A percentile compares a stretch with the other conserved stretches of the same genome.
Evolutionary conservation across 2,329 filamentous ascomycete species (phyloP).

Genomic region (Monilinia fructigena): DNA sequence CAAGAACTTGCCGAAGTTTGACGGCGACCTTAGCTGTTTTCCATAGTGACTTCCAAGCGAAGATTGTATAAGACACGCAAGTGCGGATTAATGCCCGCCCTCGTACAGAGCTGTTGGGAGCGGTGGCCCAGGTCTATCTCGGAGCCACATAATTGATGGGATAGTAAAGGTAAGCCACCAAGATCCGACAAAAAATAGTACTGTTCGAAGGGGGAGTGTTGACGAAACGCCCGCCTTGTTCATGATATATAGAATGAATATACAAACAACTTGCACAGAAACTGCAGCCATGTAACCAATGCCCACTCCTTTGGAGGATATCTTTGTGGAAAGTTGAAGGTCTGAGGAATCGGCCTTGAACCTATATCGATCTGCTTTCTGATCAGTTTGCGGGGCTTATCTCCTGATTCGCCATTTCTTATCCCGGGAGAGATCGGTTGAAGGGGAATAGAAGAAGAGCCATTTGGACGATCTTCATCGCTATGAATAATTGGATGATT

Average conservation of each 20-base stretch:
- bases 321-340: constrained; percentile 78
- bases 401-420: constrained; percentile 13
- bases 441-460: constrained; percentile 26
- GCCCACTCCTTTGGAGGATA: constrained; percentile 88
- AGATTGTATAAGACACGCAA: constrained; percentile 71
- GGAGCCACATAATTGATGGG: constrained; percentile 82
- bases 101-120: constrained; percentile 48
- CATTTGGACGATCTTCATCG: not conserved
- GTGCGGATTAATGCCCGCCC: constrained; percentile 40
- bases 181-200: constrained; percentile 78
- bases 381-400: not conserved
- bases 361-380: not conserved
- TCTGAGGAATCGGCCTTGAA: constrained; percentile 56
- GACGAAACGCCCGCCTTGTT: constrained; percentile 46
- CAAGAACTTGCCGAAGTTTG: constrained; percentile 67
- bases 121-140: constrained; percentile 84
- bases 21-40: constrained; percentile 75
- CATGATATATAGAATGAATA: constrained; percentile 66
- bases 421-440: constrained; percentile 25
- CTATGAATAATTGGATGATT: constrained; percentile 60
- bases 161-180: constrained; percentile 96
- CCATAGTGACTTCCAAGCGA: constrained; percentile 84
- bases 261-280: constrained; percentile 76
- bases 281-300: constrained; percentile 89
- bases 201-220: constrained; percentile 81